phyloP scores from a whole-genome alignment of 257 asterid genomes.

The Forsythia viridissima region DNA sequence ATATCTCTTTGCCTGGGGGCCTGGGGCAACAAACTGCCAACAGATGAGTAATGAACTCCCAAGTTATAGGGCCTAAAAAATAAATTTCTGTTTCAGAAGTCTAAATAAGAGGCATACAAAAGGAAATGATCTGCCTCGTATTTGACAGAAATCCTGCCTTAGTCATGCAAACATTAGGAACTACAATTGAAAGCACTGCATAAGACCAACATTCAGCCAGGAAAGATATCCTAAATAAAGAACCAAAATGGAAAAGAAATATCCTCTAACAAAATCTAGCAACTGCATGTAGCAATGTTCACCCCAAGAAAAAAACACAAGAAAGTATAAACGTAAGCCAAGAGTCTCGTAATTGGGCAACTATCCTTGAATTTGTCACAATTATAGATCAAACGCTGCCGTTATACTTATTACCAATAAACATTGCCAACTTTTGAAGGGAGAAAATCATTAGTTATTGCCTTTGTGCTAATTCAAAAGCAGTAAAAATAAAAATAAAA shows the following conservation, averaged over 20 bases:
- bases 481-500: not conserved
- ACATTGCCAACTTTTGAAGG: not conserved
- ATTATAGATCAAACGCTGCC: not conserved
- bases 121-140: not conserved
- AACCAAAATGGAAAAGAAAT: not conserved
- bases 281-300: not conserved
- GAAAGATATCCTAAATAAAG: not conserved
- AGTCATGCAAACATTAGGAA: not conserved
- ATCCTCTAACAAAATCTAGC: not conserved
- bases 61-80: not conserved
- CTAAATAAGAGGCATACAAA: not conserved
- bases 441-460: not conserved
- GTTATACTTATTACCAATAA: not conserved
- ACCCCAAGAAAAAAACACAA: not conserved
- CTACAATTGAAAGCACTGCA: not conserved
- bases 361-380: not conserved
- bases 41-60: not conserved
- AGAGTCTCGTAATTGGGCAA: not conserved
- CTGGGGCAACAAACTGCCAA: constrained; percentile 6
- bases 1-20: not conserved
- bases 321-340: not conserved
- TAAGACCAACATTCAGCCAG: not conserved
- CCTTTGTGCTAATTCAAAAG: not conserved
- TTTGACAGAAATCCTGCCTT: not conserved
- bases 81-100: not conserved